Percentiles rank a stretch among this genome's conserved stretches.
Evolutionary conservation across 1,284 basidiomycete genomes (phyloP).

Genomic region (Hymenochaete sp.): DNA sequence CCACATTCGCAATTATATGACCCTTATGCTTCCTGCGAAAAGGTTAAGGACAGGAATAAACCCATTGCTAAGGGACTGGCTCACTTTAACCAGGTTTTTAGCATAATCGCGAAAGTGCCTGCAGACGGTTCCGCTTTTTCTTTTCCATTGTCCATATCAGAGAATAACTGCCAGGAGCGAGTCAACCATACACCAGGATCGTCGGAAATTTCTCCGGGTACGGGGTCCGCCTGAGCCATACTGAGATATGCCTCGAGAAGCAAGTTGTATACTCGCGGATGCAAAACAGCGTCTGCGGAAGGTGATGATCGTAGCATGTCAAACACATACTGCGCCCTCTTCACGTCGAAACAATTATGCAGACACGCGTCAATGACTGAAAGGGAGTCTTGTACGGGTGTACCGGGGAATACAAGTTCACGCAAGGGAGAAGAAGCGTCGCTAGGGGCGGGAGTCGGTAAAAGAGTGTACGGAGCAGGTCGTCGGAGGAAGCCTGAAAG

Average conservation of each 20-base stretch:
- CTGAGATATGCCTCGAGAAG: constrained; percentile 56
- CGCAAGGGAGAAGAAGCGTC: constrained; percentile 33
- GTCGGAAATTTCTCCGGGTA: too few species aligned
- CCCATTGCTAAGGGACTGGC: not conserved
- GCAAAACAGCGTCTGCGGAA: constrained; percentile 30
- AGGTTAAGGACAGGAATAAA: not conserved
- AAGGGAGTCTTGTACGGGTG: constrained; percentile 56
- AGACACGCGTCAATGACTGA: constrained; percentile 76
- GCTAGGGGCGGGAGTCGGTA: constrained; percentile 53
- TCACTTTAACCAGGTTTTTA: constrained; percentile 48
- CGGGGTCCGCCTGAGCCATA: constrained; percentile 36
- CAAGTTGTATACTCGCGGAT: constrained; percentile 38
- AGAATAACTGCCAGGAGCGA: constrained; percentile 49
- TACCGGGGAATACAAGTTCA: constrained; percentile 56
- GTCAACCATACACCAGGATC: constrained; percentile 62
- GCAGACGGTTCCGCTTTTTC: constrained; percentile 45
- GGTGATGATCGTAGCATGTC: constrained; percentile 40
- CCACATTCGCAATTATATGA: too few species aligned
- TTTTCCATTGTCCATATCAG: constrained; percentile 41
- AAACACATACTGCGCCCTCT: constrained; percentile 61
- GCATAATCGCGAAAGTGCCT: constrained; percentile 59
- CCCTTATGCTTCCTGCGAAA: not conserved
- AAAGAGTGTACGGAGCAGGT: constrained; percentile 41
- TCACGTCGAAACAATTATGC: constrained; percentile 61
- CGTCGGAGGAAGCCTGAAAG: constrained; percentile 44